phyloP scores from a whole-genome alignment of 2,329 filamentous ascomycete species.

The Penicillium sp. region DNA sequence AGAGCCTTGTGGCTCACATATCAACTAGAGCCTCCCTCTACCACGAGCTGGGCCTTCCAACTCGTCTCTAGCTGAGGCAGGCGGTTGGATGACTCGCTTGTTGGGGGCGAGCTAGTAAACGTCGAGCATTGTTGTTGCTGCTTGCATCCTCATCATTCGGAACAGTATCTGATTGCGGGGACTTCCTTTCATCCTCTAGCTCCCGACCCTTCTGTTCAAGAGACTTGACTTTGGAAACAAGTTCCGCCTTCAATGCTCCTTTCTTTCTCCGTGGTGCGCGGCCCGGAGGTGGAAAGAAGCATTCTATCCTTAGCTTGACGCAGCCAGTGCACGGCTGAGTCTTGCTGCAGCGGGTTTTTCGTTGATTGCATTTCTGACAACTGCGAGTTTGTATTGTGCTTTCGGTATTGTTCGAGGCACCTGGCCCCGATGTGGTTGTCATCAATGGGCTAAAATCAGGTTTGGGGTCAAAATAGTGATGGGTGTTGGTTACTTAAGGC shows the following conservation, averaged over 20 bases:
- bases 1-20: not conserved
- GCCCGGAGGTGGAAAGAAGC: conserved; percentile 1
- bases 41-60: not conserved
- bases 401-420: not conserved
- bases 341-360: not conserved
- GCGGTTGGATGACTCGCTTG: not conserved
- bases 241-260: conserved; percentile 5
- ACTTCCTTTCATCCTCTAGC: not conserved
- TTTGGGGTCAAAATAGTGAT: not conserved
- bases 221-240: conserved; percentile 1
- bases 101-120: not conserved
- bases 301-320: not conserved
- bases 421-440: not conserved
- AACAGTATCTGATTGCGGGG: not conserved
- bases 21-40: not conserved
- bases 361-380: conserved; percentile 1
- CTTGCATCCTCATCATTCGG: not conserved
- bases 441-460: not conserved
- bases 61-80: not conserved
- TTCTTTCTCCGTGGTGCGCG: conserved; percentile 6
- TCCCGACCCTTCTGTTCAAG: conserved; percentile 2
- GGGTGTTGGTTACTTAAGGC: not conserved
- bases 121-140: not conserved
- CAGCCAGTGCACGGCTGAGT: not conserved
- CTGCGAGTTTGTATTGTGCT: not conserved